Percentiles rank a stretch among this genome's conserved stretches.
These are phyloP conservation scores for Boletus eberwhitei DNA, from an alignment of 768 basidiomycete genomes.

Conservation along the genomic window DNA sequence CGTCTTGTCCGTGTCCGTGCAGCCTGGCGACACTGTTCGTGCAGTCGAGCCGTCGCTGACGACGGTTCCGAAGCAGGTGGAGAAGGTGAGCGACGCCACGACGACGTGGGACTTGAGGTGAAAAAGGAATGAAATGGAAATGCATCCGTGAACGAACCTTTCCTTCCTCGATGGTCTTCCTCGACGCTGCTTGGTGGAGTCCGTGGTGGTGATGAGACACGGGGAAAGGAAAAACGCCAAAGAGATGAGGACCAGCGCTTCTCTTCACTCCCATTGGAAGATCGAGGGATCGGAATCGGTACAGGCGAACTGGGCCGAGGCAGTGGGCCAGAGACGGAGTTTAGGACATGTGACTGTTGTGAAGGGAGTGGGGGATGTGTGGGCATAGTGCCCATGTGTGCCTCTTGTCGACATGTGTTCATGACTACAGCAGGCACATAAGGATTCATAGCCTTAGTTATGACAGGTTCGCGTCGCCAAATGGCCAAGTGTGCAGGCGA, in stretches of 20 bases:
- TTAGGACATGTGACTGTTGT: constrained; percentile 10
- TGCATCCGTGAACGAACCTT: constrained; percentile 37
- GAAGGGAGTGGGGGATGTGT: constrained; percentile 10
- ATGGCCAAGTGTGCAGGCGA: constrained; percentile 30
- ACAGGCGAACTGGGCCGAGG: constrained; percentile 29
- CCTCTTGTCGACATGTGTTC: constrained; percentile 28
- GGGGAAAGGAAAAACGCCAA: constrained; percentile 36
- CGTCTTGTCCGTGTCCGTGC: constrained; percentile 40
- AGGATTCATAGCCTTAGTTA: constrained; percentile 25
- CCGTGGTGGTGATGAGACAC: constrained; percentile 28
- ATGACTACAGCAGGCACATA: constrained; percentile 25
- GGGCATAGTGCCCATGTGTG: constrained; percentile 6
- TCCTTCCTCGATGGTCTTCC: constrained; percentile 25
- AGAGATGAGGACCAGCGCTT: constrained; percentile 35
- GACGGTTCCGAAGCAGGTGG: constrained; percentile 37
- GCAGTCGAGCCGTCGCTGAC: constrained; percentile 26
- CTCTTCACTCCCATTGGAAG: constrained; percentile 30
- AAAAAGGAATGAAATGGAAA: constrained; percentile 45
- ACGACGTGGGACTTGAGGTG: constrained; percentile 29
- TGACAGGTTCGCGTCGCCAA: constrained; percentile 31
- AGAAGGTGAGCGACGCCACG: constrained; percentile 39
- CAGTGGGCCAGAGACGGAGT: constrained; percentile 10
- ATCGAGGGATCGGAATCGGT: constrained; percentile 29
- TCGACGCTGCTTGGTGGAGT: constrained; percentile 19
- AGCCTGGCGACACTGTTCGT: constrained; percentile 33